Percentiles rank a stretch among this genome's conserved stretches.
Conservation (phyloP, 2,329 filamentous ascomycete species). For the Periglandula ipomoeae region DNA sequence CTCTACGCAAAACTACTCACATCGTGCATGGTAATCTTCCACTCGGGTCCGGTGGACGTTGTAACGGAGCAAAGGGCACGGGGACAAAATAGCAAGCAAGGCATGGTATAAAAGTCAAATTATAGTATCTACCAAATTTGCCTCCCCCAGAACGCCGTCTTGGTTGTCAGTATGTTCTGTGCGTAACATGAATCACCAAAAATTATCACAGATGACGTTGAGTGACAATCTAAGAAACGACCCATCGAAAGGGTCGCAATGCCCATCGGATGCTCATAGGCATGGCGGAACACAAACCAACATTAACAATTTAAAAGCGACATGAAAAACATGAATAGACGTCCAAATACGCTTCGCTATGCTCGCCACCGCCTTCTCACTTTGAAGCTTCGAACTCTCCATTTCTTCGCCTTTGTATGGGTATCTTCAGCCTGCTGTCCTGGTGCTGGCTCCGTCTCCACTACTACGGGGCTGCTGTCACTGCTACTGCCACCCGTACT, state of each 20-base stretch:
- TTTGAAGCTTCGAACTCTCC: slow-evolving; percentile 6
- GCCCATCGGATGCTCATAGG: not conserved
- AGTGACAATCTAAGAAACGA: too few species aligned
- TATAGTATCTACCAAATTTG: not conserved
- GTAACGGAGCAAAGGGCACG: too few species aligned
- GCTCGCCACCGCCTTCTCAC: slow-evolving; percentile 7
- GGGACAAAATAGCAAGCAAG: too few species aligned
- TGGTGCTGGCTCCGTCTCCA: slow-evolving; percentile 4
- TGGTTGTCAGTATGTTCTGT: not conserved
- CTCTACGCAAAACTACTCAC: too few species aligned
- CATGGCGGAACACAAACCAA: not conserved
- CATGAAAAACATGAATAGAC: not conserved
- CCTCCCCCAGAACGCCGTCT: not conserved
- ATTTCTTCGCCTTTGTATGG: slow-evolving; percentile 3
- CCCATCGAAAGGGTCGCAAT: not conserved
- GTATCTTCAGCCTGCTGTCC: not conserved
- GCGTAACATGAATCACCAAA: not conserved
- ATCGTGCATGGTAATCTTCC: too few species aligned
- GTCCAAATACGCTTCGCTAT: not conserved
- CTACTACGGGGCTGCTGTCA: slow-evolving; percentile 1
- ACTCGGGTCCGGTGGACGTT: too few species aligned
- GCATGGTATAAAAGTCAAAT: not conserved
- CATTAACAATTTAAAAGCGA: not conserved
- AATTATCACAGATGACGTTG: too few species aligned
- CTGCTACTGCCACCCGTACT: slow-evolving; percentile 9